These are phyloP conservation scores for Trametes versicolor DNA, from an alignment of 1,284 basidiomycete species.

Conservation along the genomic window DNA sequence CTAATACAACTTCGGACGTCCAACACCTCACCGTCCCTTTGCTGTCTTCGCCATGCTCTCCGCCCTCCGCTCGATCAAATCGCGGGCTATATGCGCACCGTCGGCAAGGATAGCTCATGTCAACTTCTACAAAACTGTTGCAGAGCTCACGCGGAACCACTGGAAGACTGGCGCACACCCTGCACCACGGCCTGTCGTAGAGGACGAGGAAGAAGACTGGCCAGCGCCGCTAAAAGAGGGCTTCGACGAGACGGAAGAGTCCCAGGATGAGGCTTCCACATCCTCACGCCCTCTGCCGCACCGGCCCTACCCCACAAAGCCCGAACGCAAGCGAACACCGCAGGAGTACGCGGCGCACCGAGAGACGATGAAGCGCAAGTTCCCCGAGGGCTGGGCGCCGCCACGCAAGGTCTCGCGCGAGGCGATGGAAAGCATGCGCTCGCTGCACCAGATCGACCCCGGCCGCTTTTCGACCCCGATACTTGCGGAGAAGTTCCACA, in stretches of 20 bases:
- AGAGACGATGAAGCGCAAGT: conserved; percentile 63
- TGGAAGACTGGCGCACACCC: conserved; percentile 62
- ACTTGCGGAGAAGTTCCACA: conserved; percentile 82
- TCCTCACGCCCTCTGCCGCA: conserved; percentile 18
- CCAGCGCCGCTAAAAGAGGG: conserved; percentile 44
- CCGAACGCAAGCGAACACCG: conserved; percentile 42
- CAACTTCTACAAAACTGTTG: conserved; percentile 42
- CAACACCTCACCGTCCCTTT: not conserved
- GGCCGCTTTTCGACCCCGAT: conserved; percentile 73
- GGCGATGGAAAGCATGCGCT: conserved; percentile 88
- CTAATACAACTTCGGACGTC: not conserved
- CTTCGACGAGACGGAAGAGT: conserved; percentile 22
- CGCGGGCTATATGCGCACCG: conserved; percentile 18
- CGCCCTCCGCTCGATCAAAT: conserved; percentile 20
- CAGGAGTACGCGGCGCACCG: conserved; percentile 65
- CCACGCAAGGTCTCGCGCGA: conserved; percentile 89
- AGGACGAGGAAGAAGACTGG: conserved; percentile 48
- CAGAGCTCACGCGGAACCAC: conserved; percentile 39
- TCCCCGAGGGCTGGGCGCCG: conserved; percentile 87
- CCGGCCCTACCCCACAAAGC: conserved; percentile 25
- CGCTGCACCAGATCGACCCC: conserved; percentile 78
- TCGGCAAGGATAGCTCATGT: conserved; percentile 31
- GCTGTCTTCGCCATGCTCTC: conserved; percentile 27
- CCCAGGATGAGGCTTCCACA: conserved; percentile 21
- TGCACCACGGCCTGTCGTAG: conserved; percentile 62